Evolutionary conservation across 208 protist genomes (phyloP).

Genomic region (Leishmania mexicana): DNA sequence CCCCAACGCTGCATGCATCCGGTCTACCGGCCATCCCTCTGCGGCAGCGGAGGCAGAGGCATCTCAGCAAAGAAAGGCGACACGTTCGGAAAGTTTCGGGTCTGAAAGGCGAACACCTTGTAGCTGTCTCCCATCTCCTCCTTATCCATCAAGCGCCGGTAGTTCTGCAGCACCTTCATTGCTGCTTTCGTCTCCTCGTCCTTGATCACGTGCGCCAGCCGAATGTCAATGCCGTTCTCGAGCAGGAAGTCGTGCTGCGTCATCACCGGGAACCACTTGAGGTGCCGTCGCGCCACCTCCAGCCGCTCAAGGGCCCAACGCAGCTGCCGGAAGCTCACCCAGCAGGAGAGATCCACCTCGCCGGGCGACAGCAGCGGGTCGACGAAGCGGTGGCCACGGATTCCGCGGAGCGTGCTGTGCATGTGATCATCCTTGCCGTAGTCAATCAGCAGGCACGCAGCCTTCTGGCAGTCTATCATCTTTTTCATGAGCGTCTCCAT

Average conservation of each 20-base stretch:
- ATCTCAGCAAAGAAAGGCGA: conserved; percentile 84
- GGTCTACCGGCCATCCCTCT: conserved; percentile 10
- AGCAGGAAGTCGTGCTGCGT: conserved; percentile 87
- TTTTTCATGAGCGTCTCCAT: conserved; percentile 90
- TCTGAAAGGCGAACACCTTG: conserved; percentile 90
- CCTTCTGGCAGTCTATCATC: conserved; percentile 83
- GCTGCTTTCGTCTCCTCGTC: conserved; percentile 88
- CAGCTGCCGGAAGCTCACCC: conserved; percentile 89
- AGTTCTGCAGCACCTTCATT: conserved; percentile 89
- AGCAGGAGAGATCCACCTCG: conserved; percentile 91
- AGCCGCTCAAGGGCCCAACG: conserved; percentile 84
- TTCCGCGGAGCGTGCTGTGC: conserved; percentile 90
- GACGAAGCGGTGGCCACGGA: conserved; percentile 90
- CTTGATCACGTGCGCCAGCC: conserved; percentile 86
- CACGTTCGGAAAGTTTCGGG: conserved; percentile 85
- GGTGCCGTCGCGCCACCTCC: conserved; percentile 74
- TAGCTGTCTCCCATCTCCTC: conserved; percentile 92
- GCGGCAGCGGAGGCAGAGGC: conserved; percentile 61
- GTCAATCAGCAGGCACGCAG: conserved; percentile 90
- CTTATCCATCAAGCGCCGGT: conserved; percentile 78
- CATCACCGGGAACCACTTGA: conserved; percentile 88
- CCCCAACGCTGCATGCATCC: background rate
- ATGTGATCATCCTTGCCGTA: conserved; percentile 94
- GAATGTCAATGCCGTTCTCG: conserved; percentile 86
- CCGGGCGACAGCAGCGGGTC: conserved; percentile 89